Percentiles rank a stretch among this genome's conserved stretches.
phyloP scores from a whole-genome alignment of 495 filamentous ascomycete genomes.

The Chaetomium tenue region DNA sequence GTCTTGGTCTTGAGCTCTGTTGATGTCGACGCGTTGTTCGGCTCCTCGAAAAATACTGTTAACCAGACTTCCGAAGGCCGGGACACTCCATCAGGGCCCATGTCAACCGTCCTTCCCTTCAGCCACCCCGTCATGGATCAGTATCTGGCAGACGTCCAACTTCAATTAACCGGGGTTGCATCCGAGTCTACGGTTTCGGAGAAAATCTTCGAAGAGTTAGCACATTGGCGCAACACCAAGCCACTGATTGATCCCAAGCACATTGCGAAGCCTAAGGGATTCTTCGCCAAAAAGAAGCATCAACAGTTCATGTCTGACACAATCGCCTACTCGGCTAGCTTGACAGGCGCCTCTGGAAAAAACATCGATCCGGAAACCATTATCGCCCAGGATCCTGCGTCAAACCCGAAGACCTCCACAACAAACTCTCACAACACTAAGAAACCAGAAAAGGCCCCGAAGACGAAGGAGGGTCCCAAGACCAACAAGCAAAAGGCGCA shows the following conservation, averaged over 20 bases:
- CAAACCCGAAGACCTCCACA: constrained; percentile 24
- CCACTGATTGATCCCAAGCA: constrained; percentile 48
- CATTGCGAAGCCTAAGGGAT: constrained; percentile 26
- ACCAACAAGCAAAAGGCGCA: constrained; percentile 22
- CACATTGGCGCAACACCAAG: constrained; percentile 65
- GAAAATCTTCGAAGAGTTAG: constrained; percentile 56
- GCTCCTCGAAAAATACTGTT: neutral
- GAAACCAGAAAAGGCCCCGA: constrained; percentile 21
- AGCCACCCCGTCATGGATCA: constrained; percentile 1
- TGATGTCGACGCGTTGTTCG: neutral
- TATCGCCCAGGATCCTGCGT: constrained; percentile 38
- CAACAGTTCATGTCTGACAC: constrained; percentile 64
- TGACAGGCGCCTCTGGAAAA: constrained; percentile 63
- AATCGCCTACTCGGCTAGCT: constrained; percentile 64
- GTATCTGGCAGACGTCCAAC: neutral
- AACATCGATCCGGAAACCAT: constrained; percentile 62
- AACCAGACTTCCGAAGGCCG: neutral
- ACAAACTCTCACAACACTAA: constrained; percentile 18
- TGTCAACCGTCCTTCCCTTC: neutral
- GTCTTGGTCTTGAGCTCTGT: neutral
- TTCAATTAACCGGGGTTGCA: neutral
- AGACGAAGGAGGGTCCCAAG: constrained; percentile 25
- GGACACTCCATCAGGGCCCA: neutral
- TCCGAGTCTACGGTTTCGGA: neutral
- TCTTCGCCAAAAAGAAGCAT: constrained; percentile 34